phyloP scores from a whole-genome alignment of 2,329 filamentous ascomycete species.

The Hyphodiscus sp. region DNA sequence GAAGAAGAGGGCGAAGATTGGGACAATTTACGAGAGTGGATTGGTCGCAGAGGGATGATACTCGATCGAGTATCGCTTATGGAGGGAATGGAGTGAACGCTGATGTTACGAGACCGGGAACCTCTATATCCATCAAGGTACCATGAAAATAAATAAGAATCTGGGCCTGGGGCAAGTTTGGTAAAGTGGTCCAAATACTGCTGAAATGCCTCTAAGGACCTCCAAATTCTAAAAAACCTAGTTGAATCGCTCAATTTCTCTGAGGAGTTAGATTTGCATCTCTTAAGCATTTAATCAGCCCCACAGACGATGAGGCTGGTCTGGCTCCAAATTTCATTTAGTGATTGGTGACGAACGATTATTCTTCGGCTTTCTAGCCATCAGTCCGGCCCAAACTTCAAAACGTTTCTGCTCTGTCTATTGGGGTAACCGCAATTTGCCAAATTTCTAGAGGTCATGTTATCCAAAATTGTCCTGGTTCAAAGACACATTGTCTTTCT shows the following conservation, averaged over 20 bases:
- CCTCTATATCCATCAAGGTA: not conserved
- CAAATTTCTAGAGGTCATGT: too few species aligned
- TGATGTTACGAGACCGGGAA: not conserved
- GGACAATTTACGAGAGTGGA: conserved; percentile 77
- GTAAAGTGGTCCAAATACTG: too few species aligned
- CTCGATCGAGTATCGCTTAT: conserved; percentile 85
- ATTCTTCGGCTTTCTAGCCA: not conserved
- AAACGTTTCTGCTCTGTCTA: not conserved
- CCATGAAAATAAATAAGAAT: not conserved
- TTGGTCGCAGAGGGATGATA: conserved; percentile 79
- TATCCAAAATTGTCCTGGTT: too few species aligned
- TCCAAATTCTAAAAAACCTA: too few species aligned
- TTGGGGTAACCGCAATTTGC: not conserved
- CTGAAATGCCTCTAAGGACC: too few species aligned
- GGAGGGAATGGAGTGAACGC: conserved; percentile 72
- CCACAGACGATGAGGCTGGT: too few species aligned
- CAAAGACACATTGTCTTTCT: too few species aligned
- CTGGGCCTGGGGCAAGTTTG: not conserved
- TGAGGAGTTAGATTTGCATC: too few species aligned
- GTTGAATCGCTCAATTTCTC: too few species aligned
- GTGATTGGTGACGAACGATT: too few species aligned
- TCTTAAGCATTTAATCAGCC: too few species aligned
- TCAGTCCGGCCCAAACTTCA: not conserved
- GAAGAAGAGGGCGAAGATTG: conserved; percentile 91
- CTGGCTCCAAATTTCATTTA: too few species aligned